Evolutionary conservation across 78 protist species (phyloP).

Genomic region (Dictyostelium capitatum): DNA sequence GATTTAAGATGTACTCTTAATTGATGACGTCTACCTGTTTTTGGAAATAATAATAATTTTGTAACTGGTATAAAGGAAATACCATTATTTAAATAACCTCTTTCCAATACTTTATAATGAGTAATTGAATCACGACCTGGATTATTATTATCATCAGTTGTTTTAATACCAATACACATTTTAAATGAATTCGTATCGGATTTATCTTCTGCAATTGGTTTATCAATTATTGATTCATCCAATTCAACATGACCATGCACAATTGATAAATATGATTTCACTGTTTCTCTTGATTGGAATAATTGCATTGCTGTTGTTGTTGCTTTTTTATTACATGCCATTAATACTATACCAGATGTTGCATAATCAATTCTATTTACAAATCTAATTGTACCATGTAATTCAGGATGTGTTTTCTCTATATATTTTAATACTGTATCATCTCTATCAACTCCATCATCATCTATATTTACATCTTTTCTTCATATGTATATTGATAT

Average conservation of each 20-base stretch:
- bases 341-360: conserved; percentile 45
- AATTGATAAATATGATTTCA: conserved; percentile 33
- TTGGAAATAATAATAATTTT: conserved; percentile 26
- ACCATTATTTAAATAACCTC: conserved; percentile 16
- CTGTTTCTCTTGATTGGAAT: conserved; percentile 30
- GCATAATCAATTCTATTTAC: conserved; percentile 75
- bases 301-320: conserved; percentile 30
- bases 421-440: conserved; percentile 33
- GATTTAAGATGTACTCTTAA: conserved; percentile 32
- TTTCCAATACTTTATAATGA: conserved; percentile 20
- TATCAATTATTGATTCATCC: conserved; percentile 14
- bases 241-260: conserved; percentile 33
- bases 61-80: not conserved
- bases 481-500: not conserved
- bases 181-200: conserved; percentile 29
- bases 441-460: conserved; percentile 22
- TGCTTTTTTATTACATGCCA: not conserved
- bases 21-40: conserved; percentile 66
- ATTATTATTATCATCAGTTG: not conserved
- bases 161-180: conserved; percentile 25
- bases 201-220: conserved; percentile 45
- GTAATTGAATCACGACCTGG: conserved; percentile 30
- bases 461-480: conserved; percentile 66
- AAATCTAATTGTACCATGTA: conserved; percentile 14
- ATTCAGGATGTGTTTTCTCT: conserved; percentile 20